Evolutionary conservation across 106 monocot species (phyloP).

Genomic region (Dendrobium huoshanense): DNA sequence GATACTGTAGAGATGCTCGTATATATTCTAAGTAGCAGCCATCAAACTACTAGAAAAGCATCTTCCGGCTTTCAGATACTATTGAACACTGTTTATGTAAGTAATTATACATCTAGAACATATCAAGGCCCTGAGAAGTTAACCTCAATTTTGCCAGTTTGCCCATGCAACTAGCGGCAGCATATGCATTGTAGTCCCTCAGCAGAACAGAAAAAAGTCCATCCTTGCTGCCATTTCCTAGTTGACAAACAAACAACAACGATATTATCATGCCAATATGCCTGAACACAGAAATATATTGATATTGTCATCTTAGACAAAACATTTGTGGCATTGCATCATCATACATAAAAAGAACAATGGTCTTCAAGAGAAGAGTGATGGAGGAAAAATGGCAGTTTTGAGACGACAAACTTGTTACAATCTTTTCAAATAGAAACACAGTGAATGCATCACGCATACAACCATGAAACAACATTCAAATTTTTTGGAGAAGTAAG

Average conservation of each 20-base stretch:
- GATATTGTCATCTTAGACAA: not conserved
- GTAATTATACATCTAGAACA: not conserved
- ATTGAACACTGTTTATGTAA: not conserved
- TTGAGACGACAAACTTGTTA: not conserved
- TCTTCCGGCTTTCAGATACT: not conserved
- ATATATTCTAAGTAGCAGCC: not conserved
- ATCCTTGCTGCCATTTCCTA: constrained; percentile 94
- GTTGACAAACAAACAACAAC: constrained; percentile 5
- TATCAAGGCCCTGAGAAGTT: not conserved
- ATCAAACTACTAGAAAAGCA: not conserved
- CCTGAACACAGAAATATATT: not conserved
- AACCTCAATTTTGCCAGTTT: constrained; percentile 97
- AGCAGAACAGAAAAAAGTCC: constrained; percentile 90
- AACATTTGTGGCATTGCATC: not conserved
- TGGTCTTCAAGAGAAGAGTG: not conserved
- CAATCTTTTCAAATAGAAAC: not conserved
- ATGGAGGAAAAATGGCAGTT: not conserved
- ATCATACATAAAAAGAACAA: not conserved
- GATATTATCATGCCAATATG: not conserved
- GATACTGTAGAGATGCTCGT: not conserved
- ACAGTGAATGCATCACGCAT: not conserved
- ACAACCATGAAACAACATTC: not conserved
- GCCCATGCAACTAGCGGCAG: constrained; percentile 97
- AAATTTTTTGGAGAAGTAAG: not conserved
- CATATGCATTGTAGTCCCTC: constrained; percentile 90